Conservation (phyloP, 352 stramenopile species). For the Phytophthora agathidicida region DNA sequence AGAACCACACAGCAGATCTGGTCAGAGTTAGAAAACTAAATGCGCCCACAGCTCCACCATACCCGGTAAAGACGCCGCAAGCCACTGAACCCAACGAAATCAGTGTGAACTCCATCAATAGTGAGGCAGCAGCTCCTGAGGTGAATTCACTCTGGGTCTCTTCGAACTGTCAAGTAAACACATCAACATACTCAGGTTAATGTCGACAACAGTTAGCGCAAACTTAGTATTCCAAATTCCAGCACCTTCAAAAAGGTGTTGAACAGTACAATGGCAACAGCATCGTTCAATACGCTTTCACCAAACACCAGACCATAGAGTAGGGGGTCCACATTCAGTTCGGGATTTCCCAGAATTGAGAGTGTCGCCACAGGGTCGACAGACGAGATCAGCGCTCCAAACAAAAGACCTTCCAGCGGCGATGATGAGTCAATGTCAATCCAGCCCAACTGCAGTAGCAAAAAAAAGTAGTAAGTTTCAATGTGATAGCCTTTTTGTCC, state of each 20-base stretch:
- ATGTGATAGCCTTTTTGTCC: too few species aligned
- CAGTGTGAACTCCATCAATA: slow-evolving; percentile 77
- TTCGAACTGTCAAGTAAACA: slow-evolving; percentile 47
- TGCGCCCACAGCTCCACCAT: slow-evolving; percentile 4
- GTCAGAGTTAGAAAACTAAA: not conserved
- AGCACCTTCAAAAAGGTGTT: slow-evolving; percentile 93
- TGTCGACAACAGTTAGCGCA: not conserved
- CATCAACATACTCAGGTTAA: not conserved
- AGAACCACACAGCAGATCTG: not conserved
- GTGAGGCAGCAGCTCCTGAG: slow-evolving; percentile 51
- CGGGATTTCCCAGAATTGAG: slow-evolving; percentile 93
- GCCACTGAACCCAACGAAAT: slow-evolving; percentile 85
- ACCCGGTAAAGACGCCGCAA: slow-evolving; percentile 78
- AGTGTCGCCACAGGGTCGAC: slow-evolving; percentile 97
- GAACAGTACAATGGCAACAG: slow-evolving; percentile 97
- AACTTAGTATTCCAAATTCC: not conserved
- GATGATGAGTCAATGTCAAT: slow-evolving; percentile 92
- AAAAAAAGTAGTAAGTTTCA: too few species aligned
- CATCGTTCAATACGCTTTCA: slow-evolving; percentile 97
- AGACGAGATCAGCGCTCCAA: slow-evolving; percentile 95
- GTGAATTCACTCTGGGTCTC: slow-evolving; percentile 84
- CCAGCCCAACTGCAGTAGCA: slow-evolving; percentile 74
- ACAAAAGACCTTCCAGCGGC: slow-evolving; percentile 94
- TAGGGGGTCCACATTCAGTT: slow-evolving; percentile 91
- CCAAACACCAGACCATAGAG: slow-evolving; percentile 96